phyloP scores from a whole-genome alignment of 306 rosid species.

The Vicia sativa region DNA sequence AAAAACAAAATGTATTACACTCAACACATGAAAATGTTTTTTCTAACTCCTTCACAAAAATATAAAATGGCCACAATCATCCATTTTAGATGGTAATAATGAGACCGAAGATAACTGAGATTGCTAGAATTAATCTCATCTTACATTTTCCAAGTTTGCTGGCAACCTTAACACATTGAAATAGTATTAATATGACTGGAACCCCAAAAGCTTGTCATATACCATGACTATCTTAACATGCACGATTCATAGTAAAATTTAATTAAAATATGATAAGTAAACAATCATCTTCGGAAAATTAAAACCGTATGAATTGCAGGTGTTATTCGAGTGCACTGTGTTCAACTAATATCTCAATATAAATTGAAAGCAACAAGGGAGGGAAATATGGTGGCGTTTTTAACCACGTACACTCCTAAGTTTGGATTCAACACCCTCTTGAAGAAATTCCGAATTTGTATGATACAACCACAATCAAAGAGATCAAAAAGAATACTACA shows the following conservation, averaged over 20 bases:
- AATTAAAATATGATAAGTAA: background rate
- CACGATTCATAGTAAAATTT: background rate
- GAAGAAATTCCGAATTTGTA: constrained; percentile 28
- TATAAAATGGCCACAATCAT: no score
- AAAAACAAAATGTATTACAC: no score
- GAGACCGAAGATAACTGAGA: background rate
- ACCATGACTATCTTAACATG: background rate
- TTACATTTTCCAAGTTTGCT: background rate
- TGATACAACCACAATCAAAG: constrained; percentile 43
- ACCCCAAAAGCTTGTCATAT: background rate
- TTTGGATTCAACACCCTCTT: constrained; percentile 1
- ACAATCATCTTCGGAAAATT: background rate
- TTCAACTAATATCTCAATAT: background rate
- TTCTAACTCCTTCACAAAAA: no score
- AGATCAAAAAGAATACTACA: constrained; percentile 19
- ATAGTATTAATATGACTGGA: background rate
- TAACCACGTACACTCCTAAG: background rate
- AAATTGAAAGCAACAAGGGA: constrained; percentile 1
- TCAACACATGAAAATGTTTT: no score
- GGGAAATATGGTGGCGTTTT: background rate
- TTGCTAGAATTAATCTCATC: background rate
- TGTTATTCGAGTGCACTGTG: background rate
- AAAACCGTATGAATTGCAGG: background rate
- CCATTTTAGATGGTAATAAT: no score
- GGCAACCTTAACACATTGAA: background rate